Evolutionary conservation across 768 basidiomycete genomes (phyloP).

Genomic region (Amanita jacksonii): DNA sequence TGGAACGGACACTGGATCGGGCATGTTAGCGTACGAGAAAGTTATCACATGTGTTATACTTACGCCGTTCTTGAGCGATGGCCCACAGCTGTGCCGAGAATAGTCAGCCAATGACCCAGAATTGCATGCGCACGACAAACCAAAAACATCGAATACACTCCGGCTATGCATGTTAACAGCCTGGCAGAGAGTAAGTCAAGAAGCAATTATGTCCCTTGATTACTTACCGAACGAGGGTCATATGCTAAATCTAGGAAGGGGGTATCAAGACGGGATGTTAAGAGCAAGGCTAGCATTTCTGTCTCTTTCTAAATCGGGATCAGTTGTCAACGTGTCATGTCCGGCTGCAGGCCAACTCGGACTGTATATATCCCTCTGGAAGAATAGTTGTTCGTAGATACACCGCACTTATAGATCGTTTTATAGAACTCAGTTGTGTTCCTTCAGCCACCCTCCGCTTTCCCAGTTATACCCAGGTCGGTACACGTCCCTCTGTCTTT

Average conservation of each 20-base stretch:
- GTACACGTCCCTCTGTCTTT: slow-evolving; percentile 46
- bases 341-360: not conserved
- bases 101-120: slow-evolving; percentile 5
- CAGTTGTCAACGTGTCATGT: slow-evolving; percentile 2
- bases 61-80: slow-evolving; percentile 89
- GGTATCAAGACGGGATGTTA: not conserved
- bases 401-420: not conserved
- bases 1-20: slow-evolving; percentile 64
- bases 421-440: no score
- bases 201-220: no score
- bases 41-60: slow-evolving; percentile 15
- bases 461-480: slow-evolving; percentile 48
- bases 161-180: slow-evolving; percentile 67
- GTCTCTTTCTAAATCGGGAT: not conserved
- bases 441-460: slow-evolving; percentile 48
- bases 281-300: not conserved
- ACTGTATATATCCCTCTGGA: not conserved
- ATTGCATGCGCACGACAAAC: slow-evolving; percentile 28
- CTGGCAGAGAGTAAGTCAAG: slow-evolving; percentile 22
- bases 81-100: slow-evolving; percentile 67
- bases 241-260: not conserved
- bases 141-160: slow-evolving; percentile 92
- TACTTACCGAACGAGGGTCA: slow-evolving; percentile 6
- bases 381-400: not conserved
- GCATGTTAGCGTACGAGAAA: slow-evolving; percentile 1